A percentile compares a stretch with the other conserved stretches of the same genome.
Evolutionary conservation across 2,329 filamentous ascomycete species (phyloP).

Genomic region (Phialemonium atrogriseum): DNA sequence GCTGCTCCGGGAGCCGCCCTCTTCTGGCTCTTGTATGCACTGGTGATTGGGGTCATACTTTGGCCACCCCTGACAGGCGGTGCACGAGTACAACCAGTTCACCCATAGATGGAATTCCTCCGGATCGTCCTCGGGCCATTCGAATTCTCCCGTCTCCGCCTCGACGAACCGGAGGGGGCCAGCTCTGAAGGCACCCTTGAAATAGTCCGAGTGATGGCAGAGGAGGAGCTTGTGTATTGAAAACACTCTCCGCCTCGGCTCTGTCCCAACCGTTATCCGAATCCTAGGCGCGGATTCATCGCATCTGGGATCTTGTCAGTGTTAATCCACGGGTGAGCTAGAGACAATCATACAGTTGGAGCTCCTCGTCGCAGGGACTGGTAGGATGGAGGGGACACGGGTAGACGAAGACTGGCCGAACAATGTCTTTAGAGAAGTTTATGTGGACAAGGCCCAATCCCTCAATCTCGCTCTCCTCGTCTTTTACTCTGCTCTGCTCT

Average conservation of each 20-base stretch:
- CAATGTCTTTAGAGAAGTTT: too few species aligned
- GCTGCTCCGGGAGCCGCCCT: too few species aligned
- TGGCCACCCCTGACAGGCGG: slow-evolving; percentile 4
- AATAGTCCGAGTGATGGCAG: slow-evolving; percentile 7
- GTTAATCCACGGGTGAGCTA: too few species aligned
- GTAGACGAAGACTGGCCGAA: background rate
- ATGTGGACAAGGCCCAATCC: too few species aligned
- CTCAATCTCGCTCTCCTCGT: background rate
- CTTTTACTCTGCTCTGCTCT: background rate
- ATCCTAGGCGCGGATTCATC: background rate
- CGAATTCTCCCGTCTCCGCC: slow-evolving; percentile 6
- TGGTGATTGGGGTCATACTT: slow-evolving; percentile 3
- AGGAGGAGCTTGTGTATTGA: slow-evolving; percentile 8
- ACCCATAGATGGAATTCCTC: slow-evolving; percentile 8
- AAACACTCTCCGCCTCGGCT: slow-evolving; percentile 4
- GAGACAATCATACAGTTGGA: background rate
- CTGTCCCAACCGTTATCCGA: background rate
- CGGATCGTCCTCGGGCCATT: slow-evolving; percentile 7
- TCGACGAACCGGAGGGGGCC: slow-evolving; percentile 4
- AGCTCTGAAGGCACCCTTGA: slow-evolving; percentile 2
- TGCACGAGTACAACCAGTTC: slow-evolving; percentile 9
- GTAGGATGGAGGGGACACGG: background rate
- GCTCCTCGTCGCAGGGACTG: background rate
- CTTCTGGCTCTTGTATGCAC: slow-evolving; percentile 2
- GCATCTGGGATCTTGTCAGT: too few species aligned